Base-by-base conservation (phyloP, 352 stramenopile species). In the Globisporangium rhizosaccharum region DNA sequence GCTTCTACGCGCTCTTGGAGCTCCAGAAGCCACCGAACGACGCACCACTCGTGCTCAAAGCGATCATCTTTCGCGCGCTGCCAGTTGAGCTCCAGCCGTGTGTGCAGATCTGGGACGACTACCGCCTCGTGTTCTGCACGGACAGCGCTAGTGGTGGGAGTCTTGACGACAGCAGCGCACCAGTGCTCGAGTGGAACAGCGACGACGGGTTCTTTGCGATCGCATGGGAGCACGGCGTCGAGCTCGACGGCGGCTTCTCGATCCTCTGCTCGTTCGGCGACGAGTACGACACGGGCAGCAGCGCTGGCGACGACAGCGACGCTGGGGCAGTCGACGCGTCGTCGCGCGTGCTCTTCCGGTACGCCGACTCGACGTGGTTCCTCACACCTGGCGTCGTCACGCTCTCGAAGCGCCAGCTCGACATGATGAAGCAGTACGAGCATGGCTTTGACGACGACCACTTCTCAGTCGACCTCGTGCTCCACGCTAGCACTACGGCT, bases 361-460 rank as follows among this genome's bases (percentile, higher is more conserved):
- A 94, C 54, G 76, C 73, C 0, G 79, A 94, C 53, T 94, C 85
- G 57, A 94, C 85, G 15, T 80, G 86, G 70, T 94, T 92, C 63
- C 64, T 91, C 11, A 44, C 61, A 3, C 73, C 82, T 0, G 85
- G 85, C 2, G 57, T 94, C 3, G 69, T 94, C 20, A 90, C 81
- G 15, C 66, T 92, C 7, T 83, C 75, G 51, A 94, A 92, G 62
- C 58, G 66, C 14, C 72, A 89, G 53, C 54, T 94, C 5, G 85
- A 94, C 54, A 65, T 94, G 56, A 91, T 92, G 77, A 92, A 92
- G 59, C 81, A 92, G 56, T 94, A 92, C 57, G 82, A 92, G 42
- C 71, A 88, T 49, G 82, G 75, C 12, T 94, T 94, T 64, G 83
- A 90, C 50, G 80, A 90, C 26, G 82, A 92, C 9, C 65, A 85